Evolutionary conservation across 306 rosid species (phyloP), one percentile per base, ranked within the genome.

Genomic region (Trichosanthes cucumerina): DNA sequence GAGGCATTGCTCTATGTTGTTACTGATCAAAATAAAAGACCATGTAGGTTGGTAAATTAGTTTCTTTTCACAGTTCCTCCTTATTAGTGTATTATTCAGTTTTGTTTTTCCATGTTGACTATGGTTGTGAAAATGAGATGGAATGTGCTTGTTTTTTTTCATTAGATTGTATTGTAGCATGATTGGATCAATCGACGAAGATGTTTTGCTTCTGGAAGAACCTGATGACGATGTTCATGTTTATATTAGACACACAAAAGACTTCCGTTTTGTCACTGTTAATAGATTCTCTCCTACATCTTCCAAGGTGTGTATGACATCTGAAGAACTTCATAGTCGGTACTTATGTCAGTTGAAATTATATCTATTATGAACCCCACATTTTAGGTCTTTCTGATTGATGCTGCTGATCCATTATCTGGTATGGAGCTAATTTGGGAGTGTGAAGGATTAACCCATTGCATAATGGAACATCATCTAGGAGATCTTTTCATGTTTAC

Each of bases 131-230:
- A 71, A 21, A 38, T n/a, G 47, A 62, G 21, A 11, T 62, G 58
- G 60, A 73, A 62, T 79, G 34, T 49, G 75, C 46, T 74, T 9
- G 1, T 24, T 46, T 57, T n/a, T n/a, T 13, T 54, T n/a, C 34
- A 12, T 39, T 12, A 96, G 99, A 88, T 83, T 96, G 68, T 92
- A 87, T 80, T 92, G 86, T 88, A 86, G 93, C 86, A 76, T 83
- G 84, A 92, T 95, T 77, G 99, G 99, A 82, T 95, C 97, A 49
- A 95, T 91, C 9, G 92, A 92, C 85, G 97, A 88, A 28, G 97
- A 92, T 76, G 78, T 85, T 82, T 82, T 95, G 87, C 88, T 95
- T 85, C 86, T 87, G 69, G 97, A 91, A 87, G 97, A 95, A 82
- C 72, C 80, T 18, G 91, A 95, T 83, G 92, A 90, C 33, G 83